Base-by-base conservation (phyloP, 495 filamentous ascomycete species). In the Cryomyces antarcticus region DNA sequence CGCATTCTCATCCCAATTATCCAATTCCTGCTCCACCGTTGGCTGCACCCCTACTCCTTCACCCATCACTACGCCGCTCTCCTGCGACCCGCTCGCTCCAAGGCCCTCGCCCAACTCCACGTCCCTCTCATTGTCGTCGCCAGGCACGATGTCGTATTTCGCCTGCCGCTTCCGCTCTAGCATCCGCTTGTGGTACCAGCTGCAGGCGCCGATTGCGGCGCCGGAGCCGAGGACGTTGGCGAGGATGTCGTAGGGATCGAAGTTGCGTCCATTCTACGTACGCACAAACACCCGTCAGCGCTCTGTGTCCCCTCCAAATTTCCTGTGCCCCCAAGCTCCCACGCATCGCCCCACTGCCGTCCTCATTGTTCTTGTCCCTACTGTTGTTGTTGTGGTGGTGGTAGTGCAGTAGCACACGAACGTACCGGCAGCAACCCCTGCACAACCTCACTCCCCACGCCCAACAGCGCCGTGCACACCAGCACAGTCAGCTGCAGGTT, bases 141-240 rank as follows among this genome's bases (percentile, higher is more conserved):
- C 68, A 5, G 72, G 66, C 31, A 82, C 74, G 11, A 73, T 60
- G 13, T 68, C 65, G 50, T 92, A 87, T 48, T 78, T 80, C 37
- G 73, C 73, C 53, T 75, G 63, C 39, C 92, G 72, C 52, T 83
- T 83, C 41, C 89, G 68, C 55, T 95, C 86, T 39, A 97, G 65
- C 92, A 96, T 96, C 35, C 89, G 74, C 46, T 79, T 80, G 61
- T 97, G 89, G 49, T 96, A 97, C 78, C 82, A 85, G 43, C 73
- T 75, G 53, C 81, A 87, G 29, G 93, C 53, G 5, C 69, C 76
- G 37, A 95, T 56, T 0, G 72, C 85, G 2, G 64, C 62, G 11
- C 78, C 57, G 44, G 78, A 85, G 34, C 92, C 89, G 39, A 83
- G 68, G 4, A 94, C 56, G 59, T 96, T 96, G 57, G 86, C 87